These are phyloP conservation scores for Corylus avellana DNA, from an alignment of 306 rosid genomes.

Conservation along the genomic window DNA sequence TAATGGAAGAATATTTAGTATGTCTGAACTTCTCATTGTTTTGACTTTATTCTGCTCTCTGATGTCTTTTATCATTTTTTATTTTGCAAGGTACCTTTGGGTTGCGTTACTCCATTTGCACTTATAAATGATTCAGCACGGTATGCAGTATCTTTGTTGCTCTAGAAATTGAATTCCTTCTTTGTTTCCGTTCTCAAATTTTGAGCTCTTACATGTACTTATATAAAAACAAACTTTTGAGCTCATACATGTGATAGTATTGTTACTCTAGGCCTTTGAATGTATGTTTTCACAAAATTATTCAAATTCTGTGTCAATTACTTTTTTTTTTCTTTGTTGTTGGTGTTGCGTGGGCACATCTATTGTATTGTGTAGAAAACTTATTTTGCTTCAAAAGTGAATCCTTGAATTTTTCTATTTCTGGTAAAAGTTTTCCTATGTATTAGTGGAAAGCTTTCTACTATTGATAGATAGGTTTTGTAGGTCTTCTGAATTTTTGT, in stretches of 20 bases:
- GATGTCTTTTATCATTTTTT: conserved; percentile 29
- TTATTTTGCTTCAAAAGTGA: neutral
- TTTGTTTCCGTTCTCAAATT: neutral
- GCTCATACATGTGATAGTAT: neutral
- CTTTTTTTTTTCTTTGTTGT: neutral
- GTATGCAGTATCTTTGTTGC: conserved; percentile 39
- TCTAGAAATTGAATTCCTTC: neutral
- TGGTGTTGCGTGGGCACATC: neutral
- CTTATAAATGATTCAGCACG: conserved; percentile 85
- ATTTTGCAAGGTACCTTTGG: conserved; percentile 69
- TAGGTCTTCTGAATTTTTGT: neutral
- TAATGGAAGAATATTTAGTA: neutral
- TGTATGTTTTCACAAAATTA: neutral
- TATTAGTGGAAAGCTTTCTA: neutral
- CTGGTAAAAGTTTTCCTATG: neutral
- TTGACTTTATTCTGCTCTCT: conserved; percentile 7
- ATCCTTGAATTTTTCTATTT: neutral
- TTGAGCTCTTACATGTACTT: neutral
- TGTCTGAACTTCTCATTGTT: conserved; percentile 25
- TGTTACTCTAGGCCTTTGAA: neutral
- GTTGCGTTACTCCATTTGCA: conserved; percentile 91
- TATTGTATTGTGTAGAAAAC: neutral
- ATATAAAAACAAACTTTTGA: neutral
- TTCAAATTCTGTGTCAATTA: neutral
- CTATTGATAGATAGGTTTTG: neutral